Evolutionary conservation across 805 yeast species (phyloP), one percentile per base, ranked within the genome.

Genomic region (Candida jianshihensis): DNA sequence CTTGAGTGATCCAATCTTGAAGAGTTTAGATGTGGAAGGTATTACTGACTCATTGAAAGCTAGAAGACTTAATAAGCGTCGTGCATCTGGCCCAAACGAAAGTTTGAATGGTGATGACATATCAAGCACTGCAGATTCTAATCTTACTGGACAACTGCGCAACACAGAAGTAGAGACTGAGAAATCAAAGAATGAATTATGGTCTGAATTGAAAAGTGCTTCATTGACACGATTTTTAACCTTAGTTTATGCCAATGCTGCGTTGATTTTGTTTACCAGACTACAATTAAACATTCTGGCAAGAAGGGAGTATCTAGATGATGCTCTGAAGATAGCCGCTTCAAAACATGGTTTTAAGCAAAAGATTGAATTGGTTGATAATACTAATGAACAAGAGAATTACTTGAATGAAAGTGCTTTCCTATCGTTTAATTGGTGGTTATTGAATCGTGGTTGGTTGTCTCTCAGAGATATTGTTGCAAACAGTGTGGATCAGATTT

Each of bases 351-450:
- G 61, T 36, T 48, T 49, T 17, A 26, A 38, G 9, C 34, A 38
- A 26, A 38, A 26, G 15, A 39, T 41, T 10, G 49, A 46, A 25
- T 28, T 37, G 33, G 34, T 38, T 5, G 59, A 54, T 40, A 51
- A 31, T 15, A 43, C 36, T 30, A 45, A 44, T 24, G 47, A 43
- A 28, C 47, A 57, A 24, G 50, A 51, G 26, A 72, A 73, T 46
- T 76, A 80, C 52, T 60, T 71, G 24, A 69, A 80, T 26, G 92
- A 83, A 49, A 90, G 92, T 49, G 81, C 87, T 34, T 90, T 83
- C 54, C 66, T 90, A 32, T 81, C 95, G 0, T 72, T 87, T 43
- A 81, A 89, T 42, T 90, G 97, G 96, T 90, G 96, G 96, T 59
- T 90, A 31, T 65, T 90, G 34, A 88, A 90, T 57, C 75, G 78